Conservation (phyloP, 768 basidiomycete genomes). For the Suillus subaureus region DNA sequence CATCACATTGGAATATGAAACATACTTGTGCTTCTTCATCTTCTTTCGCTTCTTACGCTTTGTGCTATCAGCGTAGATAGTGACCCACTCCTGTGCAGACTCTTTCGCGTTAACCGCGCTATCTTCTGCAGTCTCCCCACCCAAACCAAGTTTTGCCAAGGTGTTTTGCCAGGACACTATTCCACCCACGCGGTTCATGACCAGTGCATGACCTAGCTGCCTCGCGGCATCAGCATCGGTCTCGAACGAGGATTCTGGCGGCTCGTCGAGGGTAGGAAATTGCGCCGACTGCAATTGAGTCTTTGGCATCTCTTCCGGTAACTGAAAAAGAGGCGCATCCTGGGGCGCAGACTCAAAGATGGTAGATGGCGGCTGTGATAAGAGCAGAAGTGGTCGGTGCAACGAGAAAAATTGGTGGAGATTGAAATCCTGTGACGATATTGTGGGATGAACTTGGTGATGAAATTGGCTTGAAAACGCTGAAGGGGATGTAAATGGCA, state of each 20-base stretch:
- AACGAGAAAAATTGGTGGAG: slow-evolving; percentile 86
- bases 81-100: slow-evolving; percentile 61
- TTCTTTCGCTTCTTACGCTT: slow-evolving; percentile 88
- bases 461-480: slow-evolving; percentile 8
- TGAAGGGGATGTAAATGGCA: slow-evolving; percentile 18
- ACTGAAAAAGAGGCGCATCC: slow-evolving; percentile 21
- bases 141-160: slow-evolving; percentile 64
- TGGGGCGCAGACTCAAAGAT: slow-evolving; percentile 45
- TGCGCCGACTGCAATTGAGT: slow-evolving; percentile 28
- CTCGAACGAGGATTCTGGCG: slow-evolving; percentile 57
- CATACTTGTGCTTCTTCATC: slow-evolving; percentile 97
- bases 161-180: slow-evolving; percentile 70
- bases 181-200: slow-evolving; percentile 64
- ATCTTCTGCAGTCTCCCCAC: slow-evolving; percentile 49
- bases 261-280: slow-evolving; percentile 41
- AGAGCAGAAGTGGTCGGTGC: slow-evolving; percentile 75
- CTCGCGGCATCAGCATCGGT: slow-evolving; percentile 81
- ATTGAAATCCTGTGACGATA: slow-evolving; percentile 71
- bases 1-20: slow-evolving; percentile 18
- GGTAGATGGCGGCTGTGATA: slow-evolving; percentile 60
- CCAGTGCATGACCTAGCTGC: slow-evolving; percentile 74
- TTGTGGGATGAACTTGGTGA: slow-evolving; percentile 49
- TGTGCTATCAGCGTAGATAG: slow-evolving; percentile 75
- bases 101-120: slow-evolving; percentile 54
- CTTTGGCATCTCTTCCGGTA: slow-evolving; percentile 25